These are phyloP conservation scores for Ramaria rubella DNA, from an alignment of 768 basidiomycete species.

Conservation along the genomic window DNA sequence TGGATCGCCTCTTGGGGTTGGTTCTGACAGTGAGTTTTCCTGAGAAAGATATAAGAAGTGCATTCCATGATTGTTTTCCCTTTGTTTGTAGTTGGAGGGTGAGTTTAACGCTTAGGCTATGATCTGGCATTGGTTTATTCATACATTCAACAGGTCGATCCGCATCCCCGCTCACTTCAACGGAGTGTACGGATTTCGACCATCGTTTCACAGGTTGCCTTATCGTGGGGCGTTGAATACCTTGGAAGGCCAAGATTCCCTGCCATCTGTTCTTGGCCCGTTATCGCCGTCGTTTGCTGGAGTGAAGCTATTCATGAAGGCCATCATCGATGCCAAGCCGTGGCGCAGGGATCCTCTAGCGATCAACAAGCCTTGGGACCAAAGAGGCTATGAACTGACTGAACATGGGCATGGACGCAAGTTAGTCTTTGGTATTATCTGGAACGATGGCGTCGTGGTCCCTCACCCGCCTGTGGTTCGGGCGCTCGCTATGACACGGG, in stretches of 20 bases:
- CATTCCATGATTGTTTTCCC: background rate
- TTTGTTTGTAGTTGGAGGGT: slow-evolving; percentile 50
- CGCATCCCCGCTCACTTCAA: slow-evolving; percentile 64
- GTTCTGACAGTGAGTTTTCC: slow-evolving; percentile 48
- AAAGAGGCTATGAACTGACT: slow-evolving; percentile 49
- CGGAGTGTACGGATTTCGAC: slow-evolving; percentile 65
- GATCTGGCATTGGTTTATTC: background rate
- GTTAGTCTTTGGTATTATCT: slow-evolving; percentile 52
- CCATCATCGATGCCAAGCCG: slow-evolving; percentile 51
- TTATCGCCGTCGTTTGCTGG: slow-evolving; percentile 50
- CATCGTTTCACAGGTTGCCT: slow-evolving; percentile 64
- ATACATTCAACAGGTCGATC: slow-evolving; percentile 31
- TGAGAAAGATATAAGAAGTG: background rate
- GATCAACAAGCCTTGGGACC: slow-evolving; percentile 53
- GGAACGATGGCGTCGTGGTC: slow-evolving; percentile 53
- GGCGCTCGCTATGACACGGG: slow-evolving; percentile 49
- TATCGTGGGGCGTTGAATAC: slow-evolving; percentile 62
- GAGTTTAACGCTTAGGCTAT: slow-evolving; percentile 13
- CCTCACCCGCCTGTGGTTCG: slow-evolving; percentile 63
- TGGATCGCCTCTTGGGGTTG: slow-evolving; percentile 53
- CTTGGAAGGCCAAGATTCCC: slow-evolving; percentile 63
- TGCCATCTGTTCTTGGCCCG: slow-evolving; percentile 71
- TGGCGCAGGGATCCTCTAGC: slow-evolving; percentile 63
- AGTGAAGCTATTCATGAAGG: slow-evolving; percentile 61
- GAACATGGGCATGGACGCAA: slow-evolving; percentile 43